Percentiles rank a stretch among this genome's conserved stretches.
Evolutionary conservation across 2,329 filamentous ascomycete species (phyloP).

Genomic region (Cytospora schulzeri): DNA sequence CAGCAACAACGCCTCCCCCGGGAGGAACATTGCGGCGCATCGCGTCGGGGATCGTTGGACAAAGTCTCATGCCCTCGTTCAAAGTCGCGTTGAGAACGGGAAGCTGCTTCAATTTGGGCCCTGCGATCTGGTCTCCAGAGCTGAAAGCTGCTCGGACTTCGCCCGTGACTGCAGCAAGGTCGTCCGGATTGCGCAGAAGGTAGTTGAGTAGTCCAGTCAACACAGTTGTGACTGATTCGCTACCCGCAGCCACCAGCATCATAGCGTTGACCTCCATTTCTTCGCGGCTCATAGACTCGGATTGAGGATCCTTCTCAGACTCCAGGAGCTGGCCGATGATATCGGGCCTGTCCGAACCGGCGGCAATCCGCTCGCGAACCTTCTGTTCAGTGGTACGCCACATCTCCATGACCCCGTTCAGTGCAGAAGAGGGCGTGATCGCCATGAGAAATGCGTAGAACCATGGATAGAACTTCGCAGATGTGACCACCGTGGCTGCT

Average conservation of each 20-base stretch:
- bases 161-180: slow-evolving; percentile 10
- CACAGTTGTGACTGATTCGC: slow-evolving; percentile 20
- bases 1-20: slow-evolving; percentile 11
- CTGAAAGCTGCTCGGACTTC: slow-evolving; percentile 11
- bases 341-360: background rate
- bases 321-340: slow-evolving; percentile 10
- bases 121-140: slow-evolving; percentile 4
- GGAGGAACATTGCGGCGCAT: slow-evolving; percentile 11
- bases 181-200: slow-evolving; percentile 10
- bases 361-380: slow-evolving; percentile 13
- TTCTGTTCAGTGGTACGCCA: slow-evolving; percentile 17
- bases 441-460: slow-evolving; percentile 11
- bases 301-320: background rate
- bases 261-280: slow-evolving; percentile 22
- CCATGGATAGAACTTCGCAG: slow-evolving; percentile 16
- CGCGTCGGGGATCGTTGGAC: slow-evolving; percentile 16
- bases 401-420: slow-evolving; percentile 18
- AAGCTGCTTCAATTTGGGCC: slow-evolving; percentile 9
- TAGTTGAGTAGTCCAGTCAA: slow-evolving; percentile 15
- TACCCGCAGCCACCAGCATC: slow-evolving; percentile 15
- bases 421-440: slow-evolving; percentile 13
- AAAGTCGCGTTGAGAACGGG: slow-evolving; percentile 13
- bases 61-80: slow-evolving; percentile 16
- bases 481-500: slow-evolving; percentile 11
- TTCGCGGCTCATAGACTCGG: slow-evolving; percentile 14